phyloP scores from a whole-genome alignment of 805 yeast species.

The Tetrapisispora fleetii region DNA sequence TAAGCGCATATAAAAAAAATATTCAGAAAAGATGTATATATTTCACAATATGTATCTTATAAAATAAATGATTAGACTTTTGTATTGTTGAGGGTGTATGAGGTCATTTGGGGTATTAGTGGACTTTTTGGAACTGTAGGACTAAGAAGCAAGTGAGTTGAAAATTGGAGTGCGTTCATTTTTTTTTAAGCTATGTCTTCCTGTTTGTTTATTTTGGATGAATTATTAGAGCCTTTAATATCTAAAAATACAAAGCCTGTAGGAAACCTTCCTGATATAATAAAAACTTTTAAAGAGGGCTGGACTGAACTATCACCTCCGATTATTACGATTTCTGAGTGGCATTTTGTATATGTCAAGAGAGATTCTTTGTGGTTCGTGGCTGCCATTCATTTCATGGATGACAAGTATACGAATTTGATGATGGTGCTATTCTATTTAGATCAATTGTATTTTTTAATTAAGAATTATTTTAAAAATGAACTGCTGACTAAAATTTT shows the following conservation, averaged over 20 bases:
- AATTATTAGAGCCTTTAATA: slow-evolving; percentile 21
- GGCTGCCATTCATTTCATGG: slow-evolving; percentile 11
- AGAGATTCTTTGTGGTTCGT: slow-evolving; percentile 21
- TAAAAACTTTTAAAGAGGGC: slow-evolving; percentile 14
- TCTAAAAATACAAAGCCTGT: slow-evolving; percentile 20
- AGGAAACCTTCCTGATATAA: slow-evolving; percentile 14
- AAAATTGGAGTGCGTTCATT: neutral
- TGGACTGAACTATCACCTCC: slow-evolving; percentile 14
- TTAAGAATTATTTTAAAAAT: slow-evolving; percentile 19
- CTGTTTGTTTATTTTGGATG: slow-evolving; percentile 23
- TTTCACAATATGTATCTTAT: too few relatives aligned
- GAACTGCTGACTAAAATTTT: slow-evolving; percentile 42
- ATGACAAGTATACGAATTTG: slow-evolving; percentile 7
- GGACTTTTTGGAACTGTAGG: too few relatives aligned
- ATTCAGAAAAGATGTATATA: too few relatives aligned
- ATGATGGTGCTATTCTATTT: slow-evolving; percentile 19
- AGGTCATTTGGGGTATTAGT: too few relatives aligned
- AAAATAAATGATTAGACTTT: too few relatives aligned
- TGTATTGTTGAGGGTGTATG: too few relatives aligned
- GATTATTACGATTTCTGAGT: slow-evolving; percentile 7
- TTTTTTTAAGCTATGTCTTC: slow-evolving; percentile 13
- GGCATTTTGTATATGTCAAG: slow-evolving; percentile 16
- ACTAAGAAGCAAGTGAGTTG: too few relatives aligned
- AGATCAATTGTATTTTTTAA: slow-evolving; percentile 18
- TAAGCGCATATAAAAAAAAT: too few relatives aligned